These are phyloP conservation scores for Ophiosphaerella narmari DNA, from an alignment of 2,329 filamentous ascomycete species.

Conservation along the genomic window DNA sequence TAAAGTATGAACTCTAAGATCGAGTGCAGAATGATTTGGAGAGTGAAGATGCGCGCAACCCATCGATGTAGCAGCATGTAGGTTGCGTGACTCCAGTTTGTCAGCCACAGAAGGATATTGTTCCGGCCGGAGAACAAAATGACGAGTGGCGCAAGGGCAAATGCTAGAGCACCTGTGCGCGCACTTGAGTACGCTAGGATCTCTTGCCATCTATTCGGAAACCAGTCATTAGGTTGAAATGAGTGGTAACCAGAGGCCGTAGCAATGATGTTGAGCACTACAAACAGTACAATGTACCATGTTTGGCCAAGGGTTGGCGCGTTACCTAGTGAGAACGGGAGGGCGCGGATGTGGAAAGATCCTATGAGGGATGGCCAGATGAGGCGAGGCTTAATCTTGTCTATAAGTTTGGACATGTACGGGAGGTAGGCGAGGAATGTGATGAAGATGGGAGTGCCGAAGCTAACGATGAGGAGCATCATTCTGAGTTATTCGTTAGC, in stretches of 20 bases:
- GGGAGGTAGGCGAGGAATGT: slow-evolving; percentile 18
- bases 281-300: slow-evolving; percentile 49
- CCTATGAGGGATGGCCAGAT: slow-evolving; percentile 20
- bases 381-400: slow-evolving; percentile 18
- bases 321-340: slow-evolving; percentile 30
- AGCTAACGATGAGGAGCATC: slow-evolving; percentile 21
- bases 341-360: slow-evolving; percentile 17
- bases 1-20: slow-evolving; percentile 24
- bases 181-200: slow-evolving; percentile 33
- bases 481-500: slow-evolving; percentile 16
- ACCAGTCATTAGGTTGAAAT: slow-evolving; percentile 49
- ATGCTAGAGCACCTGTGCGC: slow-evolving; percentile 40
- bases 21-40: slow-evolving; percentile 29
- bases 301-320: slow-evolving; percentile 52
- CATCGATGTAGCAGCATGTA: slow-evolving; percentile 45
- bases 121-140: slow-evolving; percentile 46
- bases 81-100: slow-evolving; percentile 46
- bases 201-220: slow-evolving; percentile 19
- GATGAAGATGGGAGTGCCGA: slow-evolving; percentile 21
- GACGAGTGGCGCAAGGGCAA: slow-evolving; percentile 33
- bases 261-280: slow-evolving; percentile 23
- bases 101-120: slow-evolving; percentile 46
- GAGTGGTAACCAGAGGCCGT: slow-evolving; percentile 35
- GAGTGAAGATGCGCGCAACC: slow-evolving; percentile 24
- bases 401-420: slow-evolving; percentile 10